These are phyloP conservation scores for Diophrys sp. DNA, from an alignment of 73 alveolate genomes.

Conservation along the genomic window DNA sequence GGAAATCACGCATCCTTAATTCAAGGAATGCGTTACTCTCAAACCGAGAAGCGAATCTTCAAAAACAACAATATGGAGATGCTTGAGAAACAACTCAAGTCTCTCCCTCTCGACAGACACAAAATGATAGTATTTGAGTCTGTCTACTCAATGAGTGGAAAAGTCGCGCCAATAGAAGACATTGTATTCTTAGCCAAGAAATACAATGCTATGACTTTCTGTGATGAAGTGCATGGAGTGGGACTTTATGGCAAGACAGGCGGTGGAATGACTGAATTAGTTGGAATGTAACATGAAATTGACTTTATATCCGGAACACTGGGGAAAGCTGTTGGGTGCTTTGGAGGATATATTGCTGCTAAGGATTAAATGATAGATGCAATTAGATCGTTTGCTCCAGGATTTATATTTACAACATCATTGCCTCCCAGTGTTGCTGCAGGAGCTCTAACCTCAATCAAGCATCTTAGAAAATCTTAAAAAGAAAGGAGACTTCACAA, in stretches of 20 bases:
- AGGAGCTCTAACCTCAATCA: slow-evolving; percentile 58
- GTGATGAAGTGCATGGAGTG: slow-evolving; percentile 81
- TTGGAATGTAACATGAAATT: slow-evolving; percentile 42
- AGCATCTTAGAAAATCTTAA: slow-evolving; percentile 35
- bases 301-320: slow-evolving; percentile 72
- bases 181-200: slow-evolving; percentile 54
- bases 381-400: slow-evolving; percentile 60
- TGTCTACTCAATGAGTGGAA: slow-evolving; percentile 73
- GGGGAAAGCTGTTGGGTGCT: slow-evolving; percentile 75
- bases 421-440: slow-evolving; percentile 68
- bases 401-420: slow-evolving; percentile 67
- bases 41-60: slow-evolving; percentile 45
- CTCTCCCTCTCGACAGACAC: slow-evolving; percentile 35
- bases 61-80: slow-evolving; percentile 65
- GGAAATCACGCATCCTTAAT: slow-evolving; percentile 76
- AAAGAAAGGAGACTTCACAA: slow-evolving; percentile 54
- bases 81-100: slow-evolving; percentile 46
- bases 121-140: slow-evolving; percentile 69
- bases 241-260: slow-evolving; percentile 77
- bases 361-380: slow-evolving; percentile 38
- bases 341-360: slow-evolving; percentile 74
- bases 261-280: slow-evolving; percentile 66
- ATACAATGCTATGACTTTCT: slow-evolving; percentile 68
- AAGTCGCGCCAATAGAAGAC: slow-evolving; percentile 55
- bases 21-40: slow-evolving; percentile 66